These are phyloP conservation scores for Spiraea crenata DNA, from an alignment of 331 rosid genomes.

Conservation along the genomic window DNA sequence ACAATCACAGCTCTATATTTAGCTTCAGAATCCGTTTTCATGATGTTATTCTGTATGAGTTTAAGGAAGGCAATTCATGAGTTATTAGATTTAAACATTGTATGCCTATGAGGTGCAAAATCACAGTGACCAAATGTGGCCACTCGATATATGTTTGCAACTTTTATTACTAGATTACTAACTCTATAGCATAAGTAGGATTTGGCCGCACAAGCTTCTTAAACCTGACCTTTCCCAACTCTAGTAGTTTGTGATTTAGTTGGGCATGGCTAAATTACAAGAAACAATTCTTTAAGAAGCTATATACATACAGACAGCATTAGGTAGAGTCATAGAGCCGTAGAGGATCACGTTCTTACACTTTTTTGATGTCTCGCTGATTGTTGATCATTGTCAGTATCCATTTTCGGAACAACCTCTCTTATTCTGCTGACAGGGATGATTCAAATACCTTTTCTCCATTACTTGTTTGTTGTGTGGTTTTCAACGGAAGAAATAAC, in stretches of 20 bases:
- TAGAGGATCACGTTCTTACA: neutral
- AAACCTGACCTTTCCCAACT: neutral
- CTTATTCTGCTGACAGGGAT: neutral
- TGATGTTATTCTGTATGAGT: neutral
- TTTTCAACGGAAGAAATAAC: neutral
- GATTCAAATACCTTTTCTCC: neutral
- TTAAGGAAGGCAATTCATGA: neutral
- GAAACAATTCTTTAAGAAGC: neutral
- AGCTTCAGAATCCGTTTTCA: neutral
- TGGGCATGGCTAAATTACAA: neutral
- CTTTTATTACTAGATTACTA: neutral
- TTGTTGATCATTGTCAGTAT: neutral
- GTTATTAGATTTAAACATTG: neutral
- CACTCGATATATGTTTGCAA: neutral
- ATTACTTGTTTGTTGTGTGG: neutral
- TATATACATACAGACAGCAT: neutral
- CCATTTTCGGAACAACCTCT: neutral
- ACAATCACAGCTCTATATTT: neutral
- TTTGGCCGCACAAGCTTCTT: neutral
- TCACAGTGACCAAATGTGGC: neutral
- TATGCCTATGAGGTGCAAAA: neutral
- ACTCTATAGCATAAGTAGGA: no score
- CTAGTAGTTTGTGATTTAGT: neutral
- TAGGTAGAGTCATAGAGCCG: neutral
- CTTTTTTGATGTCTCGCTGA: neutral